Evolutionary conservation across 257 asterid genomes (phyloP).

Genomic region (Coffea eugenioides): DNA sequence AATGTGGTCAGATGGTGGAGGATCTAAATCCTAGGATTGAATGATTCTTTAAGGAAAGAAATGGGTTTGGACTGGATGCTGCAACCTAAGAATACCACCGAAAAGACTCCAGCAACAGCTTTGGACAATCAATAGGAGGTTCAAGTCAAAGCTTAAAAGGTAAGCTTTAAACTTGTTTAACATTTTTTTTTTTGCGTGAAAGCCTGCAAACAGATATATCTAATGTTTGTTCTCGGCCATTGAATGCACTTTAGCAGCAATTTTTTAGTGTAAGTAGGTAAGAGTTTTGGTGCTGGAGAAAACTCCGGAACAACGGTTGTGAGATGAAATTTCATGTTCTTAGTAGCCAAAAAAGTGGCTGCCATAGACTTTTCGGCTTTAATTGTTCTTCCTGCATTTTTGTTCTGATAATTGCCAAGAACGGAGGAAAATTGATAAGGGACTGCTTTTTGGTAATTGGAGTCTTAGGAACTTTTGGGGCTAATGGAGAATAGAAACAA

Average conservation of each 20-base stretch:
- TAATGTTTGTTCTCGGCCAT: not conserved
- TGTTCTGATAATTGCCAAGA: no score
- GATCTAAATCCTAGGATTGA: slow-evolving; percentile 34
- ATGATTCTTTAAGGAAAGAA: slow-evolving; percentile 56
- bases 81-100: slow-evolving; percentile 51
- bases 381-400: no score
- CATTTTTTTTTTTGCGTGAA: not conserved
- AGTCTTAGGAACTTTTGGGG: no score
- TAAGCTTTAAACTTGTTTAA: slow-evolving; percentile 22
- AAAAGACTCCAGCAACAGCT: slow-evolving; percentile 32
- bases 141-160: slow-evolving; percentile 54
- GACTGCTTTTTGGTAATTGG: no score
- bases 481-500: no score
- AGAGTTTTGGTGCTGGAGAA: not conserved
- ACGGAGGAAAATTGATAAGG: no score
- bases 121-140: slow-evolving; percentile 40
- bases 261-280: not conserved
- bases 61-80: slow-evolving; percentile 99
- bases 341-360: not conserved
- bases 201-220: not conserved
- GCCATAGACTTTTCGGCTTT: not conserved
- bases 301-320: not conserved
- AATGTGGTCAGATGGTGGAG: slow-evolving; percentile 33
- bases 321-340: not conserved
- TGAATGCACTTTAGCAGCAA: not conserved